Conservation (phyloP, 192 early-diverging fungal genomes). For the Gorgonomyces haynaldii region DNA sequence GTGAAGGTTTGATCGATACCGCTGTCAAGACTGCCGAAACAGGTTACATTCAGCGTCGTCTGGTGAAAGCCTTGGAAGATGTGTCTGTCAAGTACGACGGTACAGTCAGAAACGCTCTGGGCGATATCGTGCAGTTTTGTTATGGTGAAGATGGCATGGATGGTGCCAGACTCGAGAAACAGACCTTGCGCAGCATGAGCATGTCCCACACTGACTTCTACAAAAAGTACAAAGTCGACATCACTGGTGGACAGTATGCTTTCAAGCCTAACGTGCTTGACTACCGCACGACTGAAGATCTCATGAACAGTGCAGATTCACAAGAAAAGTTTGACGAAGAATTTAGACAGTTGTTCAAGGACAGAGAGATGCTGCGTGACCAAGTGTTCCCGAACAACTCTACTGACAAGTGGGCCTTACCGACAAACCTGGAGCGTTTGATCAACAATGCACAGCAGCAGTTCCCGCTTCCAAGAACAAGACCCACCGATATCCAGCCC, state of each 20-base stretch:
- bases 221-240: conserved; percentile 69
- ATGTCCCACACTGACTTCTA: conserved; percentile 61
- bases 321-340: conserved; percentile 71
- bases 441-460: conserved; percentile 84
- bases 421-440: conserved; percentile 78
- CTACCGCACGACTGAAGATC: conserved; percentile 51
- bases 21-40: conserved; percentile 99
- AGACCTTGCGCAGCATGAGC: conserved; percentile 60
- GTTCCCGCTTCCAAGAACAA: conserved; percentile 70
- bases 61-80: conserved; percentile 97
- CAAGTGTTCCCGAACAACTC: conserved; percentile 59
- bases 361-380: conserved; percentile 62
- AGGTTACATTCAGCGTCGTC: conserved; percentile 96
- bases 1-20: conserved; percentile 98
- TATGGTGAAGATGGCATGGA: conserved; percentile 99
- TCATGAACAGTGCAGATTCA: conserved; percentile 60
- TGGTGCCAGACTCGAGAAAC: conserved; percentile 74
- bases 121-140: conserved; percentile 88
- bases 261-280: conserved; percentile 62
- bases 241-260: conserved; percentile 43
- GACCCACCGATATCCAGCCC: conserved; percentile 80
- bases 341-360: conserved; percentile 62
- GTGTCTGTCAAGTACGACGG: conserved; percentile 97
- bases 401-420: conserved; percentile 71
- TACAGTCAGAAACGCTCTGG: conserved; percentile 87